Conservation (phyloP, 192 early-diverging fungal species). For the Entophlyctis helioformis region DNA sequence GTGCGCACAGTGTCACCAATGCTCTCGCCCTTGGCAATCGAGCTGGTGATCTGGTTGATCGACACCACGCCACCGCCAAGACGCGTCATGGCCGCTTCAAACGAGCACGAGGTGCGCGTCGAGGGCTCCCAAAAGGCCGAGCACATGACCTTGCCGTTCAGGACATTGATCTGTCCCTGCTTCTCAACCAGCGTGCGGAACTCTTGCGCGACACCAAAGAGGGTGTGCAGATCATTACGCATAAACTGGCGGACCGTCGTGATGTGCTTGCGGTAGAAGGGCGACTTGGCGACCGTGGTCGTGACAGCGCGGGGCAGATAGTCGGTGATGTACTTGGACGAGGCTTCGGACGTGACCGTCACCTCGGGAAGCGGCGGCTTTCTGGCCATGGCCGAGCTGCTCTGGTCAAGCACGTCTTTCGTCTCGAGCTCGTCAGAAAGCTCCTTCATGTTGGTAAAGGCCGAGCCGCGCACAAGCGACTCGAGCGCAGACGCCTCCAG, state of each 20-base stretch:
- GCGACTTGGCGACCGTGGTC: slow-evolving; percentile 50
- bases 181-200: slow-evolving; percentile 91
- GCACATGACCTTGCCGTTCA: slow-evolving; percentile 84
- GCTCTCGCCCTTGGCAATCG: slow-evolving; percentile 92
- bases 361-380: too few relatives aligned
- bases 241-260: slow-evolving; percentile 83
- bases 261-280: slow-evolving; percentile 92
- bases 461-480: too few relatives aligned
- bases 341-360: too few relatives aligned
- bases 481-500: too few relatives aligned
- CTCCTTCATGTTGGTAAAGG: too few relatives aligned
- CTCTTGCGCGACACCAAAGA: slow-evolving; percentile 95
- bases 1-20: slow-evolving; percentile 89
- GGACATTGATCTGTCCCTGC: slow-evolving; percentile 69
- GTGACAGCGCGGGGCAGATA: slow-evolving; percentile 23
- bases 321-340: not conserved
- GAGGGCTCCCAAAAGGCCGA: slow-evolving; percentile 96
- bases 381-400: not conserved
- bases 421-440: too few relatives aligned
- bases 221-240: slow-evolving; percentile 82
- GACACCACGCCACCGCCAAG: slow-evolving; percentile 84
- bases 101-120: slow-evolving; percentile 86
- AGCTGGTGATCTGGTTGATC: slow-evolving; percentile 72
- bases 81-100: slow-evolving; percentile 88
- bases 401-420: too few relatives aligned